These are phyloP conservation scores for Onygenales sp. DNA, from an alignment of 2,329 filamentous ascomycete species.

Conservation along the genomic window DNA sequence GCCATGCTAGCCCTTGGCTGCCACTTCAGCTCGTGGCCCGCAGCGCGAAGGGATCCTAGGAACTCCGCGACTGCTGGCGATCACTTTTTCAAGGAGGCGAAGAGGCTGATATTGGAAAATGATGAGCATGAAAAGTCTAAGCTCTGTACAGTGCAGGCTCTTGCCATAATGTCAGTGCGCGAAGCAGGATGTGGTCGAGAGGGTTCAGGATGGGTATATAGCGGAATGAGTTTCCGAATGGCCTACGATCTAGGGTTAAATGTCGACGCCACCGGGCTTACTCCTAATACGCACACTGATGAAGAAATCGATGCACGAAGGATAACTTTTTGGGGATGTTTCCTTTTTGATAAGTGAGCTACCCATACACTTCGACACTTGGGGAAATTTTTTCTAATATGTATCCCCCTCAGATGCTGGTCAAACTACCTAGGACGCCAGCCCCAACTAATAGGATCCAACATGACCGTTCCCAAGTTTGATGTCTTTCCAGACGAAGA, in stretches of 20 bases:
- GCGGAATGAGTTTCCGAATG: constrained; percentile 97
- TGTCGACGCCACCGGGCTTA: constrained; percentile 63
- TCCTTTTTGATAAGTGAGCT: constrained; percentile 79
- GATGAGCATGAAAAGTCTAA: constrained; percentile 87
- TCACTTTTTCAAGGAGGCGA: constrained; percentile 92
- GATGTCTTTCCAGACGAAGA: constrained; percentile 90
- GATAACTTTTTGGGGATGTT: constrained; percentile 96
- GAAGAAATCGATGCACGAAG: constrained; percentile 79
- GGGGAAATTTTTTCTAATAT: not conserved
- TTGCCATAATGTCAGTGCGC: constrained; percentile 90
- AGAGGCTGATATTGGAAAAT: constrained; percentile 77
- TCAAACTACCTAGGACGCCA: constrained; percentile 91
- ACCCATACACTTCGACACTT: not conserved
- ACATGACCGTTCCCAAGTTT: constrained; percentile 76
- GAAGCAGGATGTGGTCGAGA: constrained; percentile 92
- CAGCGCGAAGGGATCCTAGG: constrained; percentile 59
- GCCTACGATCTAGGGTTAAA: constrained; percentile 89
- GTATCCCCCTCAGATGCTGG: constrained; percentile 56
- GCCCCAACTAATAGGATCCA: constrained; percentile 71
- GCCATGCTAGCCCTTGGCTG: constrained; percentile 88
- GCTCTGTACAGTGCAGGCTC: constrained; percentile 81
- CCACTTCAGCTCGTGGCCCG: constrained; percentile 74
- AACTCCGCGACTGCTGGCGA: constrained; percentile 84
- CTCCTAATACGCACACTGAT: constrained; percentile 57
- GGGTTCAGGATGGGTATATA: constrained; percentile 96